These are phyloP conservation scores for Rhizopus sp. DNA, from an alignment of 371 early-diverging fungal species.

Conservation along the genomic window DNA sequence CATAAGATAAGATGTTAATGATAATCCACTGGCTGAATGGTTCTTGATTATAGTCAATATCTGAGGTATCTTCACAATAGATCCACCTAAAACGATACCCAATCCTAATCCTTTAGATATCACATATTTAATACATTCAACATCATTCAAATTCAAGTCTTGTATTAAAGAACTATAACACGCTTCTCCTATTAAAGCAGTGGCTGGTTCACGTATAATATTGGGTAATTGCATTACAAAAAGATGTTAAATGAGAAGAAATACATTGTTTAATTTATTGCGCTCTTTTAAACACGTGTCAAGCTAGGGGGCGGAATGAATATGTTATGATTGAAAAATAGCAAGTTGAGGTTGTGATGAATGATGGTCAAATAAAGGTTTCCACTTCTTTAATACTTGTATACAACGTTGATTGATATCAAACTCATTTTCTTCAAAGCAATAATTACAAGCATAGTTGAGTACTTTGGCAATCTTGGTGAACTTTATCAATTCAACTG, in stretches of 20 bases:
- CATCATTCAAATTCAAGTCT: constrained; percentile 61
- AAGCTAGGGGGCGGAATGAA: no score
- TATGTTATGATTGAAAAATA: no score
- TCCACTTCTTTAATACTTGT: constrained; percentile 36
- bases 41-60: constrained; percentile 81
- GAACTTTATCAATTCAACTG: constrained; percentile 36
- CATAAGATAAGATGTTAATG: constrained; percentile 71
- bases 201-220: constrained; percentile 57
- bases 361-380: not conserved
- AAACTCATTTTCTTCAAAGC: constrained; percentile 29
- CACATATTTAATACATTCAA: constrained; percentile 76
- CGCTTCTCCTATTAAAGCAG: constrained; percentile 63
- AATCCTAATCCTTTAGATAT: constrained; percentile 87
- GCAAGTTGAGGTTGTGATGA: no score
- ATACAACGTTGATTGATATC: constrained; percentile 32
- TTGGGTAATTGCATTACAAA: constrained; percentile 41
- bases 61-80: constrained; percentile 93
- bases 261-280: not conserved
- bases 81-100: constrained; percentile 85
- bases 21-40: constrained; percentile 77
- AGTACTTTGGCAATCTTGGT: constrained; percentile 47
- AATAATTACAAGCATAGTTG: constrained; percentile 30
- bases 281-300: not conserved
- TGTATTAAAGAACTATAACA: constrained; percentile 70
- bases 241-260: constrained; percentile 8